Evolutionary conservation across 768 basidiomycete genomes (phyloP).

Genomic region (Crucibulum laeve): DNA sequence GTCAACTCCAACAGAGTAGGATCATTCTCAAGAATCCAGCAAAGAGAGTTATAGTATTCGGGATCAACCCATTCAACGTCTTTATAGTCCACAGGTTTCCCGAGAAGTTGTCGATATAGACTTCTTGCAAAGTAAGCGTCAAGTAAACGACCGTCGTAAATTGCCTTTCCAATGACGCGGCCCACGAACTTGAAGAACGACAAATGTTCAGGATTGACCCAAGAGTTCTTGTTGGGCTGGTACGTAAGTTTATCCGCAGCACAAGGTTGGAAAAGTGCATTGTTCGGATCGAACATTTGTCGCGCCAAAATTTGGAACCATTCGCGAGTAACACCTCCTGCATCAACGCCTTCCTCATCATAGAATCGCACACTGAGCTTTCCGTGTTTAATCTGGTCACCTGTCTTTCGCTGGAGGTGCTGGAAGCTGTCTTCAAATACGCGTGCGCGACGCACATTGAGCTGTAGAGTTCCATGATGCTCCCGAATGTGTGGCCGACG

Average conservation of each 20-base stretch:
- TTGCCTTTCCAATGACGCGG: slow-evolving; percentile 95
- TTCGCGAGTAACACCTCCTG: slow-evolving; percentile 95
- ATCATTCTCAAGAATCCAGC: slow-evolving; percentile 98
- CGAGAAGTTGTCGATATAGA: slow-evolving; percentile 91
- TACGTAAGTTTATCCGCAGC: slow-evolving; percentile 94
- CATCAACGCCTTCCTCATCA: slow-evolving; percentile 97
- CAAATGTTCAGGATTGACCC: slow-evolving; percentile 93
- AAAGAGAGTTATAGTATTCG: slow-evolving; percentile 95
- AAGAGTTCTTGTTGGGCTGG: slow-evolving; percentile 91
- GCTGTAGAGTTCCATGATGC: slow-evolving; percentile 77
- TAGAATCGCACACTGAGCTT: slow-evolving; percentile 96
- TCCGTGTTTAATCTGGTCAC: slow-evolving; percentile 96
- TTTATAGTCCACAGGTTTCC: slow-evolving; percentile 90
- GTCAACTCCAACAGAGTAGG: slow-evolving; percentile 82
- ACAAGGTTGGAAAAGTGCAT: slow-evolving; percentile 97
- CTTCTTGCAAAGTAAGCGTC: slow-evolving; percentile 99
- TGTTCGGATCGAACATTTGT: slow-evolving; percentile 99
- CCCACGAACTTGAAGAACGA: slow-evolving; percentile 99
- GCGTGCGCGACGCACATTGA: slow-evolving; percentile 84
- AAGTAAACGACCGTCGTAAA: slow-evolving; percentile 91
- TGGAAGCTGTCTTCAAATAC: slow-evolving; percentile 99
- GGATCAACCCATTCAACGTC: slow-evolving; percentile 99
- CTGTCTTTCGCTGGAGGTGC: slow-evolving; percentile 81
- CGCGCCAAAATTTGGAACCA: slow-evolving; percentile 98
- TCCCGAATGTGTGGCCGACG: slow-evolving; percentile 76